Evolutionary conservation across 2,329 filamentous ascomycete species (phyloP).

Genomic region (Ceratocystis lukuohia): DNA sequence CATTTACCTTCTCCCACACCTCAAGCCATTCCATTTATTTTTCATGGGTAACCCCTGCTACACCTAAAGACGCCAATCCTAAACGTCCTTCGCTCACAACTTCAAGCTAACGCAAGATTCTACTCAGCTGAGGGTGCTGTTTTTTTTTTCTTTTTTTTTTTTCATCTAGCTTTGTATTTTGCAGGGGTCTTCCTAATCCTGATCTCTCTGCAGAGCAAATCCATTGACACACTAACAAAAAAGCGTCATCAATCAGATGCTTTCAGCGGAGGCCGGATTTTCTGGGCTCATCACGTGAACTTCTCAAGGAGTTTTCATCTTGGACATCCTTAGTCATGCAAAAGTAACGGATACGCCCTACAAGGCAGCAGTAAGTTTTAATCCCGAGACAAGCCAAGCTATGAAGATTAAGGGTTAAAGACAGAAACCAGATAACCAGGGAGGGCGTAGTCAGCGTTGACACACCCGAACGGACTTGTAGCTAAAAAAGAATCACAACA

Average conservation of each 20-base stretch:
- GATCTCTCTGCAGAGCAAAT: background rate
- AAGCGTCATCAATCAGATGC: background rate
- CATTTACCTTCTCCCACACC: background rate
- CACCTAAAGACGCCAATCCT: background rate
- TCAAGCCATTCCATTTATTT: background rate
- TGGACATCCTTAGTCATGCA: background rate
- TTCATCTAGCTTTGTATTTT: background rate
- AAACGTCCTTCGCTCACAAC: background rate
- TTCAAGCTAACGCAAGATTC: background rate
- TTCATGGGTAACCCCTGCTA: background rate
- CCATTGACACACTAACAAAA: background rate
- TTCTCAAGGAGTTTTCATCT: background rate
- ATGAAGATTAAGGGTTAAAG: background rate
- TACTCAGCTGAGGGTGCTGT: background rate
- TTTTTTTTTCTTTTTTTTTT: background rate
- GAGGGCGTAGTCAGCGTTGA: background rate
- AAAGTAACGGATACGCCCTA: background rate
- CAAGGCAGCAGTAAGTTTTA: background rate
- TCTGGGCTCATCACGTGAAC: background rate
- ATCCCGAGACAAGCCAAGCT: background rate
- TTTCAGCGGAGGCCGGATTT: background rate
- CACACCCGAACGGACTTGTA: background rate
- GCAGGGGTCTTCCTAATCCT: background rate
- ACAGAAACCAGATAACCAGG: background rate
- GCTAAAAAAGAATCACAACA: constrained; percentile 5